These are phyloP conservation scores for Uronychia setigera DNA, from an alignment of 73 alveolate species.

Conservation along the genomic window DNA sequence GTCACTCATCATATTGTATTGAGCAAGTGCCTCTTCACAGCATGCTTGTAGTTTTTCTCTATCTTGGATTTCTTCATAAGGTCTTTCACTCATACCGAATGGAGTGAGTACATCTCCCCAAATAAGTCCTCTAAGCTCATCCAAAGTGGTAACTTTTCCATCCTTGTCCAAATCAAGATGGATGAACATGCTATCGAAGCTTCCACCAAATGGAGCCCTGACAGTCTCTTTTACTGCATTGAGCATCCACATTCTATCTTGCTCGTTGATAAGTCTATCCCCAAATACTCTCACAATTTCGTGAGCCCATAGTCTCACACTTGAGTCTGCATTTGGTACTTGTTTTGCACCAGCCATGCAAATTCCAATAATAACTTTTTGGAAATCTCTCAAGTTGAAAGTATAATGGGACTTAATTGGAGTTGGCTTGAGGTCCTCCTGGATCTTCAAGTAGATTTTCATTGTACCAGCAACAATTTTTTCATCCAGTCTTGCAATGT, in stretches of 20 bases:
- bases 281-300: constrained; percentile 99
- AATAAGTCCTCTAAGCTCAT: constrained; percentile 94
- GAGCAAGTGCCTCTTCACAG: constrained; percentile 89
- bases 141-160: constrained; percentile 92
- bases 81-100: constrained; percentile 85
- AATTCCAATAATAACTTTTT: constrained; percentile 96
- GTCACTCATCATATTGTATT: constrained; percentile 83
- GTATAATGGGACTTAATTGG: constrained; percentile 99
- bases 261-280: constrained; percentile 98
- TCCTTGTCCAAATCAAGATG: constrained; percentile 88
- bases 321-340: constrained; percentile 83
- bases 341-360: constrained; percentile 93
- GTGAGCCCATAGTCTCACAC: constrained; percentile 99
- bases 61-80: constrained; percentile 90
- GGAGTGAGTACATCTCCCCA: constrained; percentile 94
- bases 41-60: constrained; percentile 80
- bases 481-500: constrained; percentile 82
- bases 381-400: constrained; percentile 99
- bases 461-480: constrained; percentile 94
- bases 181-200: constrained; percentile 87
- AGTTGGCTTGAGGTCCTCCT: constrained; percentile 97
- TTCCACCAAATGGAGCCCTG: constrained; percentile 93
- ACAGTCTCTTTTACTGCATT: constrained; percentile 91
- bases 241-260: constrained; percentile 97
- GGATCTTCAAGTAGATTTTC: constrained; percentile 95